Evolutionary conservation across 1,139 yeast genomes (phyloP).

Genomic region (Hemisphaericaspora subhashii): DNA sequence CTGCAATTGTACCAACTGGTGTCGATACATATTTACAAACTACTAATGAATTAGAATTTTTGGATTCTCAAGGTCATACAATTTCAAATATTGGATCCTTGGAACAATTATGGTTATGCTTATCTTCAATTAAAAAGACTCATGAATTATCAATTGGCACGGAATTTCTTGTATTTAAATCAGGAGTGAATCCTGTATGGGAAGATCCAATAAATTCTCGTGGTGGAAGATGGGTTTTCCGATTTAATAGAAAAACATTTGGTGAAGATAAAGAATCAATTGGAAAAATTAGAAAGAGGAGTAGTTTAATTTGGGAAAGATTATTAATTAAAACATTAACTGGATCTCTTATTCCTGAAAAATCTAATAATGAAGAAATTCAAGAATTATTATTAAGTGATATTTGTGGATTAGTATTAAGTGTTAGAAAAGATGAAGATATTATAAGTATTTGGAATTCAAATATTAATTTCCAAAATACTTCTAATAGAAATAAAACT

Average conservation of each 20-base stretch:
- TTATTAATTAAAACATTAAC: constrained; percentile 44
- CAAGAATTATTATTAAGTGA: constrained; percentile 43
- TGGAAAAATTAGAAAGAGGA: constrained; percentile 33
- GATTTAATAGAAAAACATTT: constrained; percentile 39
- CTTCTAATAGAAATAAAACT: constrained; percentile 12
- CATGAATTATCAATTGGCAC: constrained; percentile 53
- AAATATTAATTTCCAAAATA: constrained; percentile 37
- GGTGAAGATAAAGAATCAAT: constrained; percentile 17
- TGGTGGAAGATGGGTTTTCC: constrained; percentile 69
- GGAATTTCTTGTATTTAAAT: constrained; percentile 60
- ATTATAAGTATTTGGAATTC: constrained; percentile 57
- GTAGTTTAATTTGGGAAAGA: constrained; percentile 54
- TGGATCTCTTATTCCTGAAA: constrained; percentile 44
- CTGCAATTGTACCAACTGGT: constrained; percentile 18
- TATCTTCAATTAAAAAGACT: constrained; percentile 48
- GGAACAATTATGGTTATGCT: constrained; percentile 63
- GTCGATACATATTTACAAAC: constrained; percentile 45
- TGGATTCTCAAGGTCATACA: constrained; percentile 18
- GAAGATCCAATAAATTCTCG: constrained; percentile 64
- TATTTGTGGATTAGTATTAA: constrained; percentile 52
- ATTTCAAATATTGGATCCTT: constrained; percentile 48
- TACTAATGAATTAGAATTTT: constrained; percentile 40
- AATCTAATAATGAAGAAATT: constrained; percentile 26
- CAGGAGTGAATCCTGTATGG: constrained; percentile 70
- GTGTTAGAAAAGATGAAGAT: constrained; percentile 52